Conservation (phyloP, 164 flowering plant genomes). For the Dillenia turbinata region DNA sequence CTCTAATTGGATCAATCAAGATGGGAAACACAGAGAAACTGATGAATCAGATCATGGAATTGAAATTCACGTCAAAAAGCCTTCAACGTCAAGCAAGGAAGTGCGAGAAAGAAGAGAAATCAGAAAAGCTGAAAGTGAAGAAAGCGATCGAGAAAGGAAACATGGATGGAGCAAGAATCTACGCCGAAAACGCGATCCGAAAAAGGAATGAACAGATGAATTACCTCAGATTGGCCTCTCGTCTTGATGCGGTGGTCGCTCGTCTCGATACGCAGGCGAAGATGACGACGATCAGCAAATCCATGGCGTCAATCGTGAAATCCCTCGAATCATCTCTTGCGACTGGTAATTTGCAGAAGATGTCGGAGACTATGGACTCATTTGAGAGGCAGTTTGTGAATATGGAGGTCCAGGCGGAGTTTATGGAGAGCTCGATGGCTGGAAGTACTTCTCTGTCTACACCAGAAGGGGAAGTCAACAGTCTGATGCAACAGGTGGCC, state of each 20-base stretch:
- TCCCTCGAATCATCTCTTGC: slow-evolving; percentile 55
- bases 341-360: slow-evolving; percentile 67
- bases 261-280: slow-evolving; percentile 75
- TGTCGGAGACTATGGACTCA: slow-evolving; percentile 71
- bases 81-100: slow-evolving; percentile 63
- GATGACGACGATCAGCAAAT: slow-evolving; percentile 56
- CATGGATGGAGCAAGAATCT: slow-evolving; percentile 73
- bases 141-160: slow-evolving; percentile 78
- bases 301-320: slow-evolving; percentile 59
- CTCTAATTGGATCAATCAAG: not conserved
- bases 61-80: slow-evolving; percentile 64
- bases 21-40: slow-evolving; percentile 72
- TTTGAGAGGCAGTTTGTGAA: slow-evolving; percentile 75
- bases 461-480: slow-evolving; percentile 69
- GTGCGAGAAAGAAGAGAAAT: slow-evolving; percentile 77
- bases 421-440: slow-evolving; percentile 76
- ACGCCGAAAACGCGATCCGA: slow-evolving; percentile 74
- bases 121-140: slow-evolving; percentile 67
- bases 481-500: slow-evolving; percentile 74
- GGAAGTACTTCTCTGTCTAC: slow-evolving; percentile 68
- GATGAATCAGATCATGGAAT: slow-evolving; percentile 73
- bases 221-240: slow-evolving; percentile 61
- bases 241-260: slow-evolving; percentile 72
- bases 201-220: slow-evolving; percentile 76
- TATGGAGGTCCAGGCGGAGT: slow-evolving; percentile 80